These are phyloP conservation scores for Lecanosticta acicola DNA, from an alignment of 2,329 filamentous ascomycete genomes.

Conservation along the genomic window DNA sequence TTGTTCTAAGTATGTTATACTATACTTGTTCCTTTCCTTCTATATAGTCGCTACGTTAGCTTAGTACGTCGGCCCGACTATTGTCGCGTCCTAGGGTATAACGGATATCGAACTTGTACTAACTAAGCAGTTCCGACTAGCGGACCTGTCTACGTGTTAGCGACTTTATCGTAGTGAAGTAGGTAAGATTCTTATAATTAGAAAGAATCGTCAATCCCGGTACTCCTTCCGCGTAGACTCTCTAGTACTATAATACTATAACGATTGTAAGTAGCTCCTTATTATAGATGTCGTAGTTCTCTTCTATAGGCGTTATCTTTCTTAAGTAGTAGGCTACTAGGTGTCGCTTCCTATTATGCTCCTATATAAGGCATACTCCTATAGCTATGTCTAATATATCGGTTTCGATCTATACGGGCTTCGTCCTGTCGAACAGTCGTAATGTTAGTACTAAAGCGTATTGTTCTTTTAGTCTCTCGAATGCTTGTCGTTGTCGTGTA, in stretches of 20 bases:
- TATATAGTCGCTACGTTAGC: slow-evolving; percentile 1
- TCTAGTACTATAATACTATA: slow-evolving; percentile 3
- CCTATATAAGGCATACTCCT: slow-evolving; percentile 8
- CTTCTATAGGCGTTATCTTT: slow-evolving; percentile 13
- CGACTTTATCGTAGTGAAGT: neutral
- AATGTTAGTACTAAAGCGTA: slow-evolving; percentile 4
- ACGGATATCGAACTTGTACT: slow-evolving; percentile 2
- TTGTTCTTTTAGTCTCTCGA: neutral
- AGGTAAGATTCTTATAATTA: neutral
- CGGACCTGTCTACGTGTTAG: neutral
- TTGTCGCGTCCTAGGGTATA: neutral
- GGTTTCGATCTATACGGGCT: slow-evolving; percentile 5
- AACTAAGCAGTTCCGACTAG: slow-evolving; percentile 1
- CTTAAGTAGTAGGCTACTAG: slow-evolving; percentile 15
- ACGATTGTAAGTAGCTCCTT: neutral
- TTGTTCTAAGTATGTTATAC: neutral
- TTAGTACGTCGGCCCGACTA: neutral
- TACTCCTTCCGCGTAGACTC: neutral
- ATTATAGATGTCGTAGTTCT: slow-evolving; percentile 13
- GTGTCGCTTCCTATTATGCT: slow-evolving; percentile 8
- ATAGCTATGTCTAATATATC: slow-evolving; percentile 10
- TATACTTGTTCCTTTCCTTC: slow-evolving; percentile 3
- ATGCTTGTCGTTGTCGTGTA: neutral
- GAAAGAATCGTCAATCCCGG: neutral
- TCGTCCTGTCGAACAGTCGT: slow-evolving; percentile 6